These are phyloP conservation scores for Xylariaceae sp. DNA, from an alignment of 2,329 filamentous ascomycete species.

Conservation along the genomic window DNA sequence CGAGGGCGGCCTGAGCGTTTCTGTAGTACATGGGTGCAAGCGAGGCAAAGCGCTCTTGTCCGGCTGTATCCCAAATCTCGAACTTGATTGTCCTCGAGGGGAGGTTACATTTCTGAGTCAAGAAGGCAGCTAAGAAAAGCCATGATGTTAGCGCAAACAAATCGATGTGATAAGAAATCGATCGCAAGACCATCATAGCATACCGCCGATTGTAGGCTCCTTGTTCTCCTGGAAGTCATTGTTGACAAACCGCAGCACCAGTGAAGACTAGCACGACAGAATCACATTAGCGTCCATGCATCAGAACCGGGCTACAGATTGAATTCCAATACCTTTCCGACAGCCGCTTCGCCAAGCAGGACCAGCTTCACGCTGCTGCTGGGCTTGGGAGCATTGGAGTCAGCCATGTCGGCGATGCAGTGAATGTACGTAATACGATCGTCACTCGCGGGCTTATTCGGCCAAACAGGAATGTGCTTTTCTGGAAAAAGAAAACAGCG, in stretches of 20 bases:
- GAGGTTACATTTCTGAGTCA: constrained; percentile 97
- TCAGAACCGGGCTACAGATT: neutral
- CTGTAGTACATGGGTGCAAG: constrained; percentile 99
- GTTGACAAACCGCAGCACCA: constrained; percentile 97
- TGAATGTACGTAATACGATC: neutral
- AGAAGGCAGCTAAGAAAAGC: constrained; percentile 70
- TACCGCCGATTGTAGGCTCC: constrained; percentile 97
- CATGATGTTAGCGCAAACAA: constrained; percentile 13
- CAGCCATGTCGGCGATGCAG: constrained; percentile 54
- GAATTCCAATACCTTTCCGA: constrained; percentile 74
- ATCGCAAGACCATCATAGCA: constrained; percentile 27
- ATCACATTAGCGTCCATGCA: constrained; percentile 6
- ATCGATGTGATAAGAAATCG: constrained; percentile 1
- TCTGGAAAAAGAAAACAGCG: neutral
- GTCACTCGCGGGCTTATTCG: neutral
- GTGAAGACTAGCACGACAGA: constrained; percentile 66
- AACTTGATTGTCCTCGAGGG: constrained; percentile 89
- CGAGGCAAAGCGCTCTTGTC: constrained; percentile 94
- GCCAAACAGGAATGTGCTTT: neutral
- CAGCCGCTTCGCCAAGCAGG: constrained; percentile 91
- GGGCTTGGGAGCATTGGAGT: constrained; percentile 76
- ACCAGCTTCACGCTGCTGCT: constrained; percentile 99
- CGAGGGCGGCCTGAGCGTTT: constrained; percentile 93
- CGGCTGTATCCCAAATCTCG: constrained; percentile 97
- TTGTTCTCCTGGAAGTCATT: constrained; percentile 99